Base-by-base conservation (phyloP, 2,329 filamentous ascomycete species). In the Akanthomyces uredinophilus region DNA sequence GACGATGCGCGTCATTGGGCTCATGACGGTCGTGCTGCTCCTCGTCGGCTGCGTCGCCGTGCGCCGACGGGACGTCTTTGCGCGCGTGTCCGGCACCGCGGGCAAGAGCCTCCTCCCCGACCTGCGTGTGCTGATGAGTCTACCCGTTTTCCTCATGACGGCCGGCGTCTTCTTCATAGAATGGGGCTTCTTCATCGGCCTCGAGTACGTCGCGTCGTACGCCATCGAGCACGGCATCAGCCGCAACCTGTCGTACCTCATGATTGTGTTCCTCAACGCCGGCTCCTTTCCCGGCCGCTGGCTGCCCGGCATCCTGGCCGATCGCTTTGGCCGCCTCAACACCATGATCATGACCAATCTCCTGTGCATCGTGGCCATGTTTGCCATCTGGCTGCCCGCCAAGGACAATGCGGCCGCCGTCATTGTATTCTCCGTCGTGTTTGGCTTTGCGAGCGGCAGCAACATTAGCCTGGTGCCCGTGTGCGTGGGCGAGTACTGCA, bases 381-480 rank as follows among this genome's bases (percentile, higher is more conserved):
- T 88, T 7, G 86, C 81, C 8, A 71, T 89, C 16, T 91, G 88
- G 88, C 78, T 91, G 8, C 87, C 74, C 3, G 70, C 74, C 1
- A 73, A 78, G 1, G 69, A 73, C 27, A 78, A 71, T 7, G 70
- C 78, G 20, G 72, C 79, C 0, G 72, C 88, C 24, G 75, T 87
- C 18, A 61, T 64, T 10, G 20, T 54, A n/a, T 68, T 64, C 27
- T 46, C 60, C 1, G 41, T 66, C 4, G 49, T 64, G 1, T 66
- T 90, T 70, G 88, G 88, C 0, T 88, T 91, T 68, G 83, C 82
- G 1, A 87, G 82, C 39, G 88, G 88, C 1, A 83, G 81, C 60
- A 88, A 87, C 64, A 89, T 91, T 69, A 84, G 81, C 10, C 71
- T 91, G 55, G 87, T 86, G 0, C 88, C 88, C 0, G 88, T 90